These are phyloP conservation scores for Sporisorium reilianum DNA, from an alignment of 1,284 basidiomycete genomes.

Conservation along the genomic window DNA sequence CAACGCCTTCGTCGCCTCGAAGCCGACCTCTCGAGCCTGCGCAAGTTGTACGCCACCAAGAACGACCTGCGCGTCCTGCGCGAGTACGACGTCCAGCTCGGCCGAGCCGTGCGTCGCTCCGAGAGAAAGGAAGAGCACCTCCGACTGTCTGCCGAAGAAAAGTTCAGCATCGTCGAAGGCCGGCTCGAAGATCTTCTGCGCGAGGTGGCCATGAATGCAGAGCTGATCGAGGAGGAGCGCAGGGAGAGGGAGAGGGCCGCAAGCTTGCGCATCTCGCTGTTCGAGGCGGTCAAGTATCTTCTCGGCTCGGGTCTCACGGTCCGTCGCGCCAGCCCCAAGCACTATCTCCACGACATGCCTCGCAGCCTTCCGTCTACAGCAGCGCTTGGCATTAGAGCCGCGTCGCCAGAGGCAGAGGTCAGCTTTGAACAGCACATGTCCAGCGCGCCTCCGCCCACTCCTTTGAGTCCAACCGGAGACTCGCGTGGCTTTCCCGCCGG, in stretches of 20 bases:
- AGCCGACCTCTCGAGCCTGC: slow-evolving; percentile 58
- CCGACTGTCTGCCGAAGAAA: slow-evolving; percentile 58
- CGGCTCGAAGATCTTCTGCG: slow-evolving; percentile 63
- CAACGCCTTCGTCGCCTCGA: slow-evolving; percentile 65
- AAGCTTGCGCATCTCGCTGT: slow-evolving; percentile 47
- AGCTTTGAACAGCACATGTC: slow-evolving; percentile 9
- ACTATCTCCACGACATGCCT: slow-evolving; percentile 52
- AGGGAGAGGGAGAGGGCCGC: slow-evolving; percentile 56
- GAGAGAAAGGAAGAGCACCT: slow-evolving; percentile 65
- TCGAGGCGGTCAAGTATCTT: slow-evolving; percentile 61
- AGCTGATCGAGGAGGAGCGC: slow-evolving; percentile 64
- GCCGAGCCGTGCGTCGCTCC: slow-evolving; percentile 65
- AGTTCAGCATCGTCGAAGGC: slow-evolving; percentile 61
- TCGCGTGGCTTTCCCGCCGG: slow-evolving; percentile 2
- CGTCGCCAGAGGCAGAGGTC: slow-evolving; percentile 14
- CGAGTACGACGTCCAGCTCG: slow-evolving; percentile 67
- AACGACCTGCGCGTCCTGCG: slow-evolving; percentile 65
- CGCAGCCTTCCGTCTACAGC: slow-evolving; percentile 46
- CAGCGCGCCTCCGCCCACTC: slow-evolving; percentile 9
- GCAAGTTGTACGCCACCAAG: slow-evolving; percentile 63
- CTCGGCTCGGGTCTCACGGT: slow-evolving; percentile 46
- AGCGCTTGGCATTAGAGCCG: slow-evolving; percentile 41
- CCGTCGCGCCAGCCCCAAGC: slow-evolving; percentile 31
- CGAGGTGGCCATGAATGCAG: slow-evolving; percentile 66
- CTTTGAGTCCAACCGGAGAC: slow-evolving; percentile 13